These are phyloP conservation scores for Penicillium concentricum DNA, from an alignment of 2,329 filamentous ascomycete species.

Conservation along the genomic window DNA sequence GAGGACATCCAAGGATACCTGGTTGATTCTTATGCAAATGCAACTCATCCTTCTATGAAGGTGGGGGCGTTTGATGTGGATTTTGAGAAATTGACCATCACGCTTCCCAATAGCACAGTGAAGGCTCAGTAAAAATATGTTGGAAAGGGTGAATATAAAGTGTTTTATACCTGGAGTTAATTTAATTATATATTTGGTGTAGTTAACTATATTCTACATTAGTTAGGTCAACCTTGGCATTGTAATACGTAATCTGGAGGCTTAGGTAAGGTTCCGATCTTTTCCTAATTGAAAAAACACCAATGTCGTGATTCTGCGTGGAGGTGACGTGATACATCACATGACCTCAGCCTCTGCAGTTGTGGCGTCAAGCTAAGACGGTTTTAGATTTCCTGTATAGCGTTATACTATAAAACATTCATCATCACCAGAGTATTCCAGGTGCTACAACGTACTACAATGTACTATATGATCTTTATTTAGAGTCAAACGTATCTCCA, in stretches of 20 bases:
- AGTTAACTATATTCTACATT: not conserved
- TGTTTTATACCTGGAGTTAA: not conserved
- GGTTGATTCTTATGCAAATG: conserved; percentile 22
- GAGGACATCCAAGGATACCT: conserved; percentile 35
- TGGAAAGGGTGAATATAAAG: not conserved
- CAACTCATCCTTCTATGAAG: conserved; percentile 17
- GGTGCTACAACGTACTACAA: not conserved
- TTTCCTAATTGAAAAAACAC: conserved; percentile 1
- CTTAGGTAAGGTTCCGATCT: too few species aligned
- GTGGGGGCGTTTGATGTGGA: conserved; percentile 33
- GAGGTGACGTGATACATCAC: conserved; percentile 26
- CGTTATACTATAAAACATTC: not conserved
- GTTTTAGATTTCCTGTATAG: not conserved
- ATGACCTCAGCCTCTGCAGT: conserved; percentile 9
- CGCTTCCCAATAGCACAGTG: conserved; percentile 28
- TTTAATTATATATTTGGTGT: not conserved
- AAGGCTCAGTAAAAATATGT: conserved; percentile 5
- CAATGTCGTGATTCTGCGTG: conserved; percentile 24
- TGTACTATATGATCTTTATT: not conserved
- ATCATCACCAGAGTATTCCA: too few species aligned
- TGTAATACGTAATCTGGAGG: not conserved
- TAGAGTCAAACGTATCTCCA: too few species aligned
- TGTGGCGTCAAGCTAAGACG: conserved; percentile 2
- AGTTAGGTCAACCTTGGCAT: too few species aligned
- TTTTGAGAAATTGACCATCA: conserved; percentile 39